Evolutionary conservation across 2,329 filamentous ascomycete species (phyloP).

Genomic region (Xylaria sp.): DNA sequence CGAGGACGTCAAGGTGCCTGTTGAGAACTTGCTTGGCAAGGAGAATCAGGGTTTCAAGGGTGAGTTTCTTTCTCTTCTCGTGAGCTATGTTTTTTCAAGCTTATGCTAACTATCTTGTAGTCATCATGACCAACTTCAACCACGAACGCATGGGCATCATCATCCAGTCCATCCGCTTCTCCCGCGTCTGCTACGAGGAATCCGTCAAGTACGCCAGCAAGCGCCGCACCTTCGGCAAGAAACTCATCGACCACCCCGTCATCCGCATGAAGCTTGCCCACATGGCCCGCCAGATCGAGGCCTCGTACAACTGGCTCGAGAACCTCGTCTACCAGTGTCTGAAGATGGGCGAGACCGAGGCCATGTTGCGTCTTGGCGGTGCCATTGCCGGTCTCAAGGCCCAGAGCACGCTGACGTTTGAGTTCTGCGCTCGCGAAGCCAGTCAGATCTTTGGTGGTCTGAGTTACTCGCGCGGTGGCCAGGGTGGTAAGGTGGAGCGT

Average conservation of each 20-base stretch:
- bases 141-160: conserved; percentile 98
- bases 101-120: conserved; percentile 39
- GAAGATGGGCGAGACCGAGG: conserved; percentile 89
- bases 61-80: conserved; percentile 30
- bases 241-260: conserved; percentile 92
- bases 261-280: conserved; percentile 97
- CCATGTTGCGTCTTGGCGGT: conserved; percentile 91
- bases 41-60: conserved; percentile 95
- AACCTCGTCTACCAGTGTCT: conserved; percentile 89
- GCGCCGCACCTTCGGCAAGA: conserved; percentile 93
- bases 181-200: conserved; percentile 95
- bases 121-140: conserved; percentile 99
- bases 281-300: conserved; percentile 97
- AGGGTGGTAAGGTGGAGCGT: conserved; percentile 91
- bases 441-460: conserved; percentile 96
- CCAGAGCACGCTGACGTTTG: conserved; percentile 88
- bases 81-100: background rate
- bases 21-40: conserved; percentile 98
- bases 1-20: conserved; percentile 97
- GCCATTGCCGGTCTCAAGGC: conserved; percentile 93
- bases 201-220: conserved; percentile 96
- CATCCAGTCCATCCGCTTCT: conserved; percentile 94
- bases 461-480: conserved; percentile 85
- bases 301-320: conserved; percentile 95
- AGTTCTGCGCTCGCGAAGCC: conserved; percentile 95